Evolutionary conservation across 805 yeast species (phyloP), one percentile per base, ranked within the genome.

Genomic region (Wickerhamomyces mucosus): DNA sequence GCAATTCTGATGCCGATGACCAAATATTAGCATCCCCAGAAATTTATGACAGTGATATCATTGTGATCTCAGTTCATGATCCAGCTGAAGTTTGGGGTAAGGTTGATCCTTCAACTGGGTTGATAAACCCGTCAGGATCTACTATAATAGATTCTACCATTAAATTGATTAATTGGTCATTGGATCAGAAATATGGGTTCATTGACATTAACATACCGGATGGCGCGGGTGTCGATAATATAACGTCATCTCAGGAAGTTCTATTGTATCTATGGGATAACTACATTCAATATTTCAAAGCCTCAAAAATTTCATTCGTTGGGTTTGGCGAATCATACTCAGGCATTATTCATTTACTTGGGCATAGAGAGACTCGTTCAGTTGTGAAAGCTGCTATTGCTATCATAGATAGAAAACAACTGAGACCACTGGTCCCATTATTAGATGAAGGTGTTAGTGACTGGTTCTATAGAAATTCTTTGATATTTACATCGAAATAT

Each of bases 61-160:
- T 88, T 6, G 59, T 86, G 8, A 60, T 89, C 7, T 53, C 83
- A 6, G 73, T 88, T 14, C 97, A 88, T 55, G 97, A 88, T 48
- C 84, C 96, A 3, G 83, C 96, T 6, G 88, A 85, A 37, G 68
- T 92, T 6, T 86, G 95, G 95, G 95, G 94, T 2, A 74, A 78
- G 42, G 61, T 78, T 24, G 86, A 85, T 51, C 83, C 95, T 0
- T 55, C 76, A 5, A 73, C 81, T 8, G 97, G 97, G 7, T 65
- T 71, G 30, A 70, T 89, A 22, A 84, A 83, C 40, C 65, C 86
- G 12, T 67, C 72, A 28, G 70, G 80, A 1, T 75, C 95, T 3
- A 69, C 82, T 4, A 69, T 85, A 15, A 71, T 82, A 27, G 95
- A 86, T 45, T 77, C 84, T 26, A 76, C 89, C 1, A 51, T 73